Conservation (phyloP, 2,329 filamentous ascomycete species). For the Pseudocercospora vitis region DNA sequence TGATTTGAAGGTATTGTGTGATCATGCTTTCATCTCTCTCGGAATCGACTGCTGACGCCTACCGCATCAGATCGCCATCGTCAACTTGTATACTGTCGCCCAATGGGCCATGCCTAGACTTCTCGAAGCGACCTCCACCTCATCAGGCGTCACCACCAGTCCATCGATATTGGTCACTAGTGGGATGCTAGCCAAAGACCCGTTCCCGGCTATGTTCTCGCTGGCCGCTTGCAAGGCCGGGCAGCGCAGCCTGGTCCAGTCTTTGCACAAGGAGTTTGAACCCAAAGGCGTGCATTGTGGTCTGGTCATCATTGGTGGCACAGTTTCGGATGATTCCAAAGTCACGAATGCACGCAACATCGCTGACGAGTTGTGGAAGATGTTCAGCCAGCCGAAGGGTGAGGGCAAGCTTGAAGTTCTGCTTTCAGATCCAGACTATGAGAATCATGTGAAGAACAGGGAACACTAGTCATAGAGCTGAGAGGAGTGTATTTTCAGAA, state of each 20-base stretch:
- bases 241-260: conserved; percentile 51
- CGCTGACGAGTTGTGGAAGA: conserved; percentile 43
- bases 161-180: conserved; percentile 52
- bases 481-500: too few relatives aligned
- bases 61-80: conserved; percentile 47
- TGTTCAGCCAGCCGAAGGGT: conserved; percentile 40
- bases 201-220: conserved; percentile 41
- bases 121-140: conserved; percentile 29
- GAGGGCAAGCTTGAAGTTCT: conserved; percentile 38
- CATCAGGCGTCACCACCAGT: conserved; percentile 29
- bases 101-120: conserved; percentile 48
- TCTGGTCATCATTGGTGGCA: conserved; percentile 45
- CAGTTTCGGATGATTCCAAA: conserved; percentile 40
- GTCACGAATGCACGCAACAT: conserved; percentile 46
- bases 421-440: conserved; percentile 1
- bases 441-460: conserved; percentile 12
- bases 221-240: conserved; percentile 52
- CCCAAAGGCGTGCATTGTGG: conserved; percentile 46
- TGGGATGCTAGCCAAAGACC: conserved; percentile 46
- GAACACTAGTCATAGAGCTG: neutral
- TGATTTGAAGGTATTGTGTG: conserved; percentile 47
- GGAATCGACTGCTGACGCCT: neutral
- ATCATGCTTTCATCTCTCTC: neutral
- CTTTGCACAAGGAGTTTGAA: conserved; percentile 43
- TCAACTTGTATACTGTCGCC: conserved; percentile 48